Base-by-base conservation (phyloP, 345 rosid species). In the Carallia pectinifolia region DNA sequence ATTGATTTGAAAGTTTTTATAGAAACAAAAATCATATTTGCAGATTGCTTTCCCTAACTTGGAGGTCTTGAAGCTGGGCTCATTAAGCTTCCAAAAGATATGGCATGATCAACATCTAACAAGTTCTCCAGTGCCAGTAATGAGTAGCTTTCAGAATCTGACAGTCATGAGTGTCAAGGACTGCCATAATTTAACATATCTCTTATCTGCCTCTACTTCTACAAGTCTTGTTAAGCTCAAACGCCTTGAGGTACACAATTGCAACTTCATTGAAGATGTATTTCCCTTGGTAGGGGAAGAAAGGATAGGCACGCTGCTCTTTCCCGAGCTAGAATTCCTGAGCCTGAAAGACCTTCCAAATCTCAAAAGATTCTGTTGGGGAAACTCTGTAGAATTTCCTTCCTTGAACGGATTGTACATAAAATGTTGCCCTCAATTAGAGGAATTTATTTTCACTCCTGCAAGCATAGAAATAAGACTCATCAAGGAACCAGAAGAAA, bases 111-210 rank as follows among this genome's bases (percentile, higher is more conserved):
- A 33, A 33, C 4, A 33, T 4, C 34, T 33, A 1, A 33, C 2
- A 17, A 8, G 6, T 4, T 27, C 36, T 61, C 33, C 6, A 17
- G 55, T 53, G 19, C 55, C 19, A 18, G 55, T 15, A 53, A 53
- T 13, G 19, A 53, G n/a, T 53, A n/a, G 58, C 7, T 10, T 64
- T 52, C 23, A 44, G 47, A 77, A 61, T 10, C 53, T 69, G 50
- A 54, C 66, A 17, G 2, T 4, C 8, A 44, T 77, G 59, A 19
- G 0, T 3, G 27, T 73, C 13, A 6, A 33, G 1, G 55, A 30
- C 9, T 77, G 81, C 34, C 9, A 15, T 7, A 40, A 61, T 40
- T 53, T 73, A 5, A 69, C 58, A n/a, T 65, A 53, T 61, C 16
- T 77, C 13, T 68, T 73, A 6, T 9, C 73, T 18, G 59, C 60